Conservation (phyloP, 73 alveolate species). For the Effrenium voratum region DNA sequence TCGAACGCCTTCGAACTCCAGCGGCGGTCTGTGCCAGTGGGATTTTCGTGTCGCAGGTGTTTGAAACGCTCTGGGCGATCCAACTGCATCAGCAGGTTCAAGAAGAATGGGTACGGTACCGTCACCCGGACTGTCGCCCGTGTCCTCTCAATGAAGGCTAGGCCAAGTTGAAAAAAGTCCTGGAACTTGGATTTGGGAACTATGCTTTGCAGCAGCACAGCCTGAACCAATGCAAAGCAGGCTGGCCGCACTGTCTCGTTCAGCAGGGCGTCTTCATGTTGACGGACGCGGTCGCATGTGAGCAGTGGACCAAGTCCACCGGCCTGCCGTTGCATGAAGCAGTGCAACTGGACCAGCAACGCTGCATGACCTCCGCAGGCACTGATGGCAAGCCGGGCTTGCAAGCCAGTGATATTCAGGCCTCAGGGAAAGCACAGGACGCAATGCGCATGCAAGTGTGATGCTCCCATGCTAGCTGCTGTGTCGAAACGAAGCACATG, state of each 20-base stretch:
- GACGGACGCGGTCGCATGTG: not conserved
- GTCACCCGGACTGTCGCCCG: not conserved
- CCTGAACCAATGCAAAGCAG: not conserved
- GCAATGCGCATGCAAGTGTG: too few relatives aligned
- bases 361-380: constrained; percentile 5
- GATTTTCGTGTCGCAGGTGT: not conserved
- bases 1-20: not conserved
- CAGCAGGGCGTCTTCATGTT: not conserved
- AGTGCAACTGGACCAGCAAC: not conserved
- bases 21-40: not conserved
- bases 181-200: not conserved
- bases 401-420: not conserved
- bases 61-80: not conserved
- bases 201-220: not conserved
- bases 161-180: not conserved
- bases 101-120: not conserved
- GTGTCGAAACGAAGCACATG: too few relatives aligned
- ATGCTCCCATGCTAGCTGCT: too few relatives aligned
- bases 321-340: not conserved
- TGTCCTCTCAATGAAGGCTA: not conserved
- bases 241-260: not conserved
- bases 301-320: not conserved
- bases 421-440: not conserved
- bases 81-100: not conserved
- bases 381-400: not conserved